Percentiles rank a stretch among this genome's conserved stretches.
phyloP scores from a whole-genome alignment of 2,329 filamentous ascomycete species.

The Aspergillus hortae region DNA sequence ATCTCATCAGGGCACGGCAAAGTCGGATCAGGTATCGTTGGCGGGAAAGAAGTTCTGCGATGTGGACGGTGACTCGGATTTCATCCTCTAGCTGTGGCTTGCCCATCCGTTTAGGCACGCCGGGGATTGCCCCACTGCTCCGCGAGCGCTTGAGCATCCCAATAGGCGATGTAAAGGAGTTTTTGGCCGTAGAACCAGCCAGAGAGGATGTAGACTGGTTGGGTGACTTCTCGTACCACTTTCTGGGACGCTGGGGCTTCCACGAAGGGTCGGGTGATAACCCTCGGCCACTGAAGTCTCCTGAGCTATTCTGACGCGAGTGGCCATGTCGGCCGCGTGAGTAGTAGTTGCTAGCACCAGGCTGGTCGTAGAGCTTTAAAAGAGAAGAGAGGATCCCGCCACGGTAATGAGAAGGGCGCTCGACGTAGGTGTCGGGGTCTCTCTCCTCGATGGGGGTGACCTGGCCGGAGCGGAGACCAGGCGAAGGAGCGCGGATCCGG shows the following conservation, averaged over 20 bases:
- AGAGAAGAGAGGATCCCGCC: conserved; percentile 71
- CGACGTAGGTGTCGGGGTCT: conserved; percentile 61
- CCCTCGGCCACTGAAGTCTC: conserved; percentile 27
- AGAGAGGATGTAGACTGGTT: conserved; percentile 35
- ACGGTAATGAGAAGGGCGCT: conserved; percentile 64
- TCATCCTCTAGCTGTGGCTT: conserved; percentile 45
- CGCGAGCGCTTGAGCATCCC: conserved; percentile 33
- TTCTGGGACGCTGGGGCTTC: conserved; percentile 28
- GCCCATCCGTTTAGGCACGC: conserved; percentile 25
- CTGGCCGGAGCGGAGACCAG: conserved; percentile 32
- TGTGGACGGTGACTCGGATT: conserved; percentile 59
- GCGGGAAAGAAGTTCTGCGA: conserved; percentile 68
- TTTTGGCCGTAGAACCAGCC: conserved; percentile 25
- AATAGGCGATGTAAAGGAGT: conserved; percentile 26
- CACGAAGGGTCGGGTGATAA: conserved; percentile 31
- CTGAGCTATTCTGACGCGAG: conserved; percentile 29
- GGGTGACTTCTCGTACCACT: conserved; percentile 41
- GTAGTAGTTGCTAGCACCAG: conserved; percentile 29
- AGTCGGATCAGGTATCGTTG: conserved; percentile 83
- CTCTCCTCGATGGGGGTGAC: conserved; percentile 33
- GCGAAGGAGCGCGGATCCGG: conserved; percentile 30
- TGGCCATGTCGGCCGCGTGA: conserved; percentile 25
- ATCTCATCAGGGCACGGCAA: conserved; percentile 84
- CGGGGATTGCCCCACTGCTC: conserved; percentile 32
- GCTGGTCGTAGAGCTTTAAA: conserved; percentile 64